A percentile compares a stretch with the other conserved stretches of the same genome.
phyloP scores from a whole-genome alignment of 768 basidiomycete species.

The Podaxis sp. region DNA sequence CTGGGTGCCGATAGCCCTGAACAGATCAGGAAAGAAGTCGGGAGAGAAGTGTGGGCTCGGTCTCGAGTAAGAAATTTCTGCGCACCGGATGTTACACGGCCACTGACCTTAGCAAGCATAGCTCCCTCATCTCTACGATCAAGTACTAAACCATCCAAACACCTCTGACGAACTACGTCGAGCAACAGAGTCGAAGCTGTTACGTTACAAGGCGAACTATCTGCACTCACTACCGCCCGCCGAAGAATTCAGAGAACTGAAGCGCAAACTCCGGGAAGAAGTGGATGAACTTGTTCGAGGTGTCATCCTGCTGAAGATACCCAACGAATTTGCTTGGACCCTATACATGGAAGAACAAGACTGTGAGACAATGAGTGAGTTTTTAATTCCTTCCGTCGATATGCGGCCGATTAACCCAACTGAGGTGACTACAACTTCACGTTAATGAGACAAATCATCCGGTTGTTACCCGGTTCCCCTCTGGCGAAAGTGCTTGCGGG shows the following conservation, averaged over 20 bases:
- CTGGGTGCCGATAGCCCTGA: constrained; percentile 63
- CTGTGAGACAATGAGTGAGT: constrained; percentile 59
- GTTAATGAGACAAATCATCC: constrained; percentile 55
- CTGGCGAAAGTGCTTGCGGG: constrained; percentile 56
- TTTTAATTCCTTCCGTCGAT: constrained; percentile 4
- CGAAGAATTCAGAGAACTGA: constrained; percentile 29
- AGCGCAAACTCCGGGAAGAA: constrained; percentile 48
- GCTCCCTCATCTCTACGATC: constrained; percentile 71
- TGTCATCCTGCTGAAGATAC: constrained; percentile 67
- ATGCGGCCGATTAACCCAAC: not conserved
- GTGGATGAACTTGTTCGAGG: constrained; percentile 73
- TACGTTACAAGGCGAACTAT: constrained; percentile 57
- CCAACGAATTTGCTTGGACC: constrained; percentile 82
- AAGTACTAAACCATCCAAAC: constrained; percentile 76
- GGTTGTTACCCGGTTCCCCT: constrained; percentile 57
- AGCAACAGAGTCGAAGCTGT: constrained; percentile 67
- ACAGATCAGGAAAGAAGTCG: constrained; percentile 57
- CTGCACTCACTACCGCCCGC: constrained; percentile 55
- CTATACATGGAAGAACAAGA: constrained; percentile 74
- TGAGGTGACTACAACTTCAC: constrained; percentile 59
- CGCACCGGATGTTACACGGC: not conserved
- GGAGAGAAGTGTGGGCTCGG: constrained; percentile 53
- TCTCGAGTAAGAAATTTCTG: constrained; percentile 48
- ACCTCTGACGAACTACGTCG: constrained; percentile 81
- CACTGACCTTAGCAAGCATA: constrained; percentile 20